phyloP scores from a whole-genome alignment of 1,284 basidiomycete species.

The Ceratobasidium sp. region DNA sequence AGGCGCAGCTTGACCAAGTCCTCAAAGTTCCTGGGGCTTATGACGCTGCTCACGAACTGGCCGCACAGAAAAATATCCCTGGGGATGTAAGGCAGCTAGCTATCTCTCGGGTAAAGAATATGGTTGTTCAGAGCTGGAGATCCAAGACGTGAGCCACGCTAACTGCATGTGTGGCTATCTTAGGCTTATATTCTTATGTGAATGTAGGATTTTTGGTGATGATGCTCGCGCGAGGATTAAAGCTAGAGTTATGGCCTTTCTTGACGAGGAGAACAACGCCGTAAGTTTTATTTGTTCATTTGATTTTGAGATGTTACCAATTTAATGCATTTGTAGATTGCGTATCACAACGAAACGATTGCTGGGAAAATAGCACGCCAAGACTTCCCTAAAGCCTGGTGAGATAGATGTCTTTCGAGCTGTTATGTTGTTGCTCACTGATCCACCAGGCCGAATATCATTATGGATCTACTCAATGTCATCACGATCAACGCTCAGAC shows the following conservation, averaged over 20 bases:
- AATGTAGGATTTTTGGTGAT: slow-evolving; percentile 60
- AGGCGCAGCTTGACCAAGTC: slow-evolving; percentile 30
- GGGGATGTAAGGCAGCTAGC: slow-evolving; percentile 67
- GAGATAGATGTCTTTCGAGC: slow-evolving; percentile 45
- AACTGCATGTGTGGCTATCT: slow-evolving; percentile 1
- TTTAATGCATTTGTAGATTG: slow-evolving; percentile 63
- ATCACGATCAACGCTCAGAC: slow-evolving; percentile 65
- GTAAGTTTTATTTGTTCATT: slow-evolving; percentile 54
- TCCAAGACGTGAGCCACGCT: slow-evolving; percentile 49
- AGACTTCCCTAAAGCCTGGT: slow-evolving; percentile 78
- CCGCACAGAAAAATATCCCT: slow-evolving; percentile 21
- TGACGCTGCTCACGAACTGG: slow-evolving; percentile 28
- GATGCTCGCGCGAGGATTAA: slow-evolving; percentile 71
- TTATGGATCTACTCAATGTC: slow-evolving; percentile 65
- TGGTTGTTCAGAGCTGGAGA: slow-evolving; percentile 71
- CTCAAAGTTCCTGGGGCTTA: slow-evolving; percentile 36
- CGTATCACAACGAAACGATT: slow-evolving; percentile 74
- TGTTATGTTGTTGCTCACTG: slow-evolving; percentile 26
- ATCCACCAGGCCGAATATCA: slow-evolving; percentile 66
- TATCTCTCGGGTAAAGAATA: slow-evolving; percentile 85
- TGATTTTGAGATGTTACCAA: slow-evolving; percentile 35
- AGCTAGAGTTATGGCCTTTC: slow-evolving; percentile 66
- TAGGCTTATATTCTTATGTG: background rate
- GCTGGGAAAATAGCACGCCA: slow-evolving; percentile 74
- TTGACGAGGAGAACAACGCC: slow-evolving; percentile 78